Evolutionary conservation across 768 basidiomycete species (phyloP).

Genomic region (Cytidiella melzeri): DNA sequence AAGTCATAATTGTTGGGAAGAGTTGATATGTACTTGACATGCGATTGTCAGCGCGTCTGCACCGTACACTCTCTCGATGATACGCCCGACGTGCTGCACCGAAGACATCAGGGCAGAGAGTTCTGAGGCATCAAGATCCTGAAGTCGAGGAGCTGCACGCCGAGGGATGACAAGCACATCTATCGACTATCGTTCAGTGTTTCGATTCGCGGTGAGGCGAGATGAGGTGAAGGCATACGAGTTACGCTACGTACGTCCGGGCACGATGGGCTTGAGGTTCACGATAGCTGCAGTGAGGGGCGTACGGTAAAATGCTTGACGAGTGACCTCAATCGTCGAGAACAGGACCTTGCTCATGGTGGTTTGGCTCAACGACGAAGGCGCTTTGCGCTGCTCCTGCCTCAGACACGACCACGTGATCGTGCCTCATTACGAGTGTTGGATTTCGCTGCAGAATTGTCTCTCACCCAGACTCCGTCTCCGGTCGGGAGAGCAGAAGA

Average conservation of each 20-base stretch:
- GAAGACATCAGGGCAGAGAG: slow-evolving; percentile 74
- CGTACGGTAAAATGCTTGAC: slow-evolving; percentile 68
- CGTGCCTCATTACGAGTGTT: too few species aligned
- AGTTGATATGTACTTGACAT: slow-evolving; percentile 58
- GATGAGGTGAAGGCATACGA: neutral
- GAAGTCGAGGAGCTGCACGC: slow-evolving; percentile 42
- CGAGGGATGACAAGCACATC: slow-evolving; percentile 52
- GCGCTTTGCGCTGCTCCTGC: too few species aligned
- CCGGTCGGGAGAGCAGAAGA: too few species aligned
- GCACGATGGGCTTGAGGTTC: slow-evolving; percentile 91
- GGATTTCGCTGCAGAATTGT: too few species aligned
- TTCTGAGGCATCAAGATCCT: slow-evolving; percentile 49
- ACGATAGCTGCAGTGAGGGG: slow-evolving; percentile 79
- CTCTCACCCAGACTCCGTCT: too few species aligned
- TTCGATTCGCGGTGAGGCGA: too few species aligned
- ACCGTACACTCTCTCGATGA: slow-evolving; percentile 76
- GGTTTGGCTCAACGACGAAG: too few species aligned
- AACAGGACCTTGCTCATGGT: slow-evolving; percentile 44
- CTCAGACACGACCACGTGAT: too few species aligned
- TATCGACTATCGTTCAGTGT: slow-evolving; percentile 18
- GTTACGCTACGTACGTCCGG: slow-evolving; percentile 81
- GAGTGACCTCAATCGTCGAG: slow-evolving; percentile 74
- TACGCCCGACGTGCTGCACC: slow-evolving; percentile 71
- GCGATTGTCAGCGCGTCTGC: slow-evolving; percentile 85
- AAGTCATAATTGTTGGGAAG: neutral